Conservation (phyloP, 169 alveolate genomes). For the Cyclospora cayetanensis region DNA sequence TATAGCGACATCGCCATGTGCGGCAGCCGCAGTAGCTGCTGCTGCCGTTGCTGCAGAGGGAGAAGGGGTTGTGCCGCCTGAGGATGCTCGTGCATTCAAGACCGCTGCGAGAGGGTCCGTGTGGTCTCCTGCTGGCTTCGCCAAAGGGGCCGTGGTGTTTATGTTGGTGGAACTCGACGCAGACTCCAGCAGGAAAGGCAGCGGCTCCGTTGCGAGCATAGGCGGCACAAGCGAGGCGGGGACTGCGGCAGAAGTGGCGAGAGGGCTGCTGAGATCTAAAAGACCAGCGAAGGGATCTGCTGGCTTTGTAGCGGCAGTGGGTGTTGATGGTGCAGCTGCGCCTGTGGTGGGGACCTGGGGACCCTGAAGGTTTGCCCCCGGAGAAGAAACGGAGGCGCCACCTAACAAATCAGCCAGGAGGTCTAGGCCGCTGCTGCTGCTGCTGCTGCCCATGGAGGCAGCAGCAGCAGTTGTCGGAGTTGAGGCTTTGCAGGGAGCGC, state of each 20-base stretch:
- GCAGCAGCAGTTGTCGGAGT: neutral
- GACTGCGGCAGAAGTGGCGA: neutral
- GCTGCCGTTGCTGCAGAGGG: too few species aligned
- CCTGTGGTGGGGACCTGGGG: neutral
- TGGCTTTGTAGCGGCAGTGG: neutral
- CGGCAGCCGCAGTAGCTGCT: neutral
- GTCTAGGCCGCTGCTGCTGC: neutral
- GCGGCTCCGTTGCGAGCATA: neutral
- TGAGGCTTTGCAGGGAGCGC: neutral
- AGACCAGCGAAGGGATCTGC: conserved; percentile 4
- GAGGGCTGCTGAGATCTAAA: neutral
- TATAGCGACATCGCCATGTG: neutral
- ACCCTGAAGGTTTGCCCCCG: neutral
- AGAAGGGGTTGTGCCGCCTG: too few species aligned
- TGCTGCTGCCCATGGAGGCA: neutral
- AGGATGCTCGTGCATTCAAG: neutral
- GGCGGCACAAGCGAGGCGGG: neutral
- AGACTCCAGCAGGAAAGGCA: neutral
- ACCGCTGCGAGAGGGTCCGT: neutral
- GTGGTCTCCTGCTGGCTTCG: neutral
- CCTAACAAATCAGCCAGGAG: conserved; percentile 32
- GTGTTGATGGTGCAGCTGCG: neutral
- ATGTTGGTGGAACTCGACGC: neutral
- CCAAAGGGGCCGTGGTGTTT: neutral
- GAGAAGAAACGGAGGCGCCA: conserved; percentile 22